Evolutionary conservation across 176 grass and related monocot species (phyloP).

Genomic region (Juncus inflexus): DNA sequence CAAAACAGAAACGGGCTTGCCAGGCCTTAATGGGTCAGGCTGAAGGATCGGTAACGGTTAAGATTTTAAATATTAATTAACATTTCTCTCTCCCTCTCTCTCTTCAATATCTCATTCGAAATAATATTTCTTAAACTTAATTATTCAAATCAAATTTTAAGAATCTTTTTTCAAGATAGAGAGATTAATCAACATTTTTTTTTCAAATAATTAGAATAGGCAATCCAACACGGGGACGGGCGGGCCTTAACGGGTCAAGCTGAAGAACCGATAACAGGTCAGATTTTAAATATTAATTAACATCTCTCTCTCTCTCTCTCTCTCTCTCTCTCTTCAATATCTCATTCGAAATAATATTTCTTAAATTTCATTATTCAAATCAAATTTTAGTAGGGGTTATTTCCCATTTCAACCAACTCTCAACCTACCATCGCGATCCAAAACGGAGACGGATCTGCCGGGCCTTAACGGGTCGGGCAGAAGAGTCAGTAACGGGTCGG

Average conservation of each 20-base stretch:
- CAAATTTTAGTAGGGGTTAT: slow-evolving; percentile 9
- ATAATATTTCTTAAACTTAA: too few species aligned
- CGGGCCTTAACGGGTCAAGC: slow-evolving; percentile 32
- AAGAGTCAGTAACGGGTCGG: slow-evolving; percentile 44
- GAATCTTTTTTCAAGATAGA: too few species aligned
- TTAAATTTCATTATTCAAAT: too few species aligned
- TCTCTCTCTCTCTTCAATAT: too few species aligned
- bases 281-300: slow-evolving; percentile 33
- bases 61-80: slow-evolving; percentile 33
- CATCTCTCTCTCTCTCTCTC: too few species aligned
- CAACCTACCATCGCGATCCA: slow-evolving; percentile 29
- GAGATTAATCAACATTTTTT: too few species aligned
- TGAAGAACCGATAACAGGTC: slow-evolving; percentile 13
- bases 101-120: too few species aligned
- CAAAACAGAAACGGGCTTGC: slow-evolving; percentile 36
- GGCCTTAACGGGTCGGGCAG: slow-evolving; percentile 38
- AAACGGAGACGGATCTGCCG: slow-evolving; percentile 39
- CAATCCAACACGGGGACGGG: slow-evolving; percentile 34
- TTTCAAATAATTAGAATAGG: neutral
- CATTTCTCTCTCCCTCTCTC: too few species aligned
- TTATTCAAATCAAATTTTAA: too few species aligned
- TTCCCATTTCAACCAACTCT: slow-evolving; percentile 28
- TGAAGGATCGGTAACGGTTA: slow-evolving; percentile 18
- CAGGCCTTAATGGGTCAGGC: slow-evolving; percentile 37
- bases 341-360: too few species aligned